Evolutionary conservation across 129 eudicot species (phyloP), one percentile per base, ranked within the genome.

Genomic region (Flaveria sonorensis): DNA sequence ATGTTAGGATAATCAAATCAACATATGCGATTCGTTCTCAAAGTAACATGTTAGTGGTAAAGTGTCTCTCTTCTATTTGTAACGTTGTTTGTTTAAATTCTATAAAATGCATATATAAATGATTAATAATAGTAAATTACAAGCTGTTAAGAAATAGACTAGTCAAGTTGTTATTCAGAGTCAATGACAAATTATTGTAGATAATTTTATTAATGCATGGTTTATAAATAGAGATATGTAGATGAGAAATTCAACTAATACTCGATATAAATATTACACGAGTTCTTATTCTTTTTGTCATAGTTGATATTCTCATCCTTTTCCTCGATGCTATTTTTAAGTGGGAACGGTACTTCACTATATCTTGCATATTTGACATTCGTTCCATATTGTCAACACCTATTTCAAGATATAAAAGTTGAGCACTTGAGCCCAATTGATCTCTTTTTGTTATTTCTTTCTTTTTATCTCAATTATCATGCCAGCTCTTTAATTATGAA

Each of bases 311-410:
- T 72, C 78, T 79, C 40, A 14, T 30, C 24, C 59, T 69, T 60
- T n/a, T 69, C 23, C 1, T 53, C n/a, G 57, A 72, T 79, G 30
- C 59, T 72, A 40, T 1, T 63, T 72, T 72, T 66, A 15, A 80
- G 79, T 80, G 69, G 73, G 46, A 9, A 79, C 7, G 61, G 74
- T 51, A 80, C 61, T 55, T 62, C 39, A 21, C n/a, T 62, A 39
- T 79, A 36, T 72, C 45, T 71, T 79, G 77, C 28, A 23, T 67
- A 14, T 67, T 77, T 68, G 70, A 77, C 64, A 59, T 70, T 70
- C 70, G 40, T 24, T 55, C 18, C 71, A 56, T 68, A 15, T 69
- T 77, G 61, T 68, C 77, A 69, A 57, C 50, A 57, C 50, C 53
- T 45, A 19, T 70, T 52, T 57, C 6, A 4, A 13, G 8, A 69